These are phyloP conservation scores for Colletotrichum spinosum DNA, from an alignment of 2,329 filamentous ascomycete genomes.

Conservation along the genomic window DNA sequence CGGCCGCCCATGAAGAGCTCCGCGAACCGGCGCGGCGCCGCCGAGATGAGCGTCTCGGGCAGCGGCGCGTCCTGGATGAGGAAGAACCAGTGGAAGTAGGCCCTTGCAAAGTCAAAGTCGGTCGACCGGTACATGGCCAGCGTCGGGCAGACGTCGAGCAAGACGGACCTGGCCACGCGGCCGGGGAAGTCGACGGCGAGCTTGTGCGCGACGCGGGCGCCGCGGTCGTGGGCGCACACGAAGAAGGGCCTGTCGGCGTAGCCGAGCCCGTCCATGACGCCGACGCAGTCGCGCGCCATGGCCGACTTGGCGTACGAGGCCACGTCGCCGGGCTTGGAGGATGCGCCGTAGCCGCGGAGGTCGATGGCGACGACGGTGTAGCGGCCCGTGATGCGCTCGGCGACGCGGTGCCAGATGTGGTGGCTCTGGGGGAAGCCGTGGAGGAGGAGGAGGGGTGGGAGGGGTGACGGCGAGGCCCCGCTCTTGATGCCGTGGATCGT, in stretches of 20 bases:
- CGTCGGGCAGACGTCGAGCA: constrained; percentile 67
- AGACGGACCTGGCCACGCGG: constrained; percentile 54
- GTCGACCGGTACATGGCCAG: constrained; percentile 63
- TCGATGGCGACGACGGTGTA: constrained; percentile 61
- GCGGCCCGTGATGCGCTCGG: constrained; percentile 49
- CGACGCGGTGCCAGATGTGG: constrained; percentile 63
- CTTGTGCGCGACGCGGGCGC: constrained; percentile 66
- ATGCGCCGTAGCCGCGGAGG: constrained; percentile 63
- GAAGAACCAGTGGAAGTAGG: constrained; percentile 71
- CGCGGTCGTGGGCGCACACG: constrained; percentile 68
- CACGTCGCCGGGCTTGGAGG: constrained; percentile 55
- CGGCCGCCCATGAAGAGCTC: constrained; percentile 56
- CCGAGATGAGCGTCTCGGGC: constrained; percentile 59
- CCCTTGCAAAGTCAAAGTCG: constrained; percentile 55
- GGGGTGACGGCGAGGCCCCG: constrained; percentile 42
- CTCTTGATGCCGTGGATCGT: constrained; percentile 57
- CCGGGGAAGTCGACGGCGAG: constrained; percentile 60
- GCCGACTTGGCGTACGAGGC: constrained; percentile 58
- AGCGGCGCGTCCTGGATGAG: constrained; percentile 64
- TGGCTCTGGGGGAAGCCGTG: constrained; percentile 66
- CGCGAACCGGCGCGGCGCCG: constrained; percentile 52
- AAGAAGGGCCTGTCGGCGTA: constrained; percentile 50
- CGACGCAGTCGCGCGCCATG: constrained; percentile 60
- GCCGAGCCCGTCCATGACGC: constrained; percentile 58
- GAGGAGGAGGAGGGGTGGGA: constrained; percentile 57